Evolutionary conservation across 2,329 filamentous ascomycete species (phyloP), one percentile per base, ranked within the genome.

Genomic region (Pseudocercospora musae): DNA sequence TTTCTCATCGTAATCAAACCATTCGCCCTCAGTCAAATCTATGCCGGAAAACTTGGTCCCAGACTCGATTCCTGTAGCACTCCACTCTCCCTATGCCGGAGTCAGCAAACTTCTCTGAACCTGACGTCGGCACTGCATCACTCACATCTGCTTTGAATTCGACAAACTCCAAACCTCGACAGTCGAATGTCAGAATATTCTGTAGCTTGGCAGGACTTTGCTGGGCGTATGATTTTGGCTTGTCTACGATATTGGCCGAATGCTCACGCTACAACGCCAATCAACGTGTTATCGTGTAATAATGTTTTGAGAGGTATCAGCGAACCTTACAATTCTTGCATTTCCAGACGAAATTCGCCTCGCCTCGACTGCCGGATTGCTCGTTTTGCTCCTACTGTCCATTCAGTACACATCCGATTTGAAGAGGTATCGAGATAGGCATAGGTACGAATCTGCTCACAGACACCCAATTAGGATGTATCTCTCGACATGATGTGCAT

Each of bases 291-390:
- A 23, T 46, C 8, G 31, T 21, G 3, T 25, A 18, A 53, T 13
- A 5, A 1, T 20, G 44, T 25, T 21, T 58, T 53, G 20, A 21
- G 13, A 53, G 27, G 21, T 20, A 25, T 52, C 11, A 29, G 53
- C 66, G 50, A 56, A 95, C 92, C 86, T 95, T 96, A 87, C 95
- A 99, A 75, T 95, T 94, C 79, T 96, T 96, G 84, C 95, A 99
- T 77, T 88, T 93, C 94, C 95, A 99, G n/a, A 99, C 95, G 78
- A 99, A 99, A 78, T 98, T 98, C 64, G 95, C 95, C 78, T 98
- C 93, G 68, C 95, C 95, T 72, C 92, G 86, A 76, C 93, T 97
- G 37, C 93, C 93, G 67, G 91, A 95, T 76, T 97, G 87, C 68
- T 97, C 92, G 74, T 96, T 93, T 72, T 82, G 84, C 75, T 98